phyloP scores from a whole-genome alignment of 2,329 filamentous ascomycete genomes.

The Metarhizium brunneum region DNA sequence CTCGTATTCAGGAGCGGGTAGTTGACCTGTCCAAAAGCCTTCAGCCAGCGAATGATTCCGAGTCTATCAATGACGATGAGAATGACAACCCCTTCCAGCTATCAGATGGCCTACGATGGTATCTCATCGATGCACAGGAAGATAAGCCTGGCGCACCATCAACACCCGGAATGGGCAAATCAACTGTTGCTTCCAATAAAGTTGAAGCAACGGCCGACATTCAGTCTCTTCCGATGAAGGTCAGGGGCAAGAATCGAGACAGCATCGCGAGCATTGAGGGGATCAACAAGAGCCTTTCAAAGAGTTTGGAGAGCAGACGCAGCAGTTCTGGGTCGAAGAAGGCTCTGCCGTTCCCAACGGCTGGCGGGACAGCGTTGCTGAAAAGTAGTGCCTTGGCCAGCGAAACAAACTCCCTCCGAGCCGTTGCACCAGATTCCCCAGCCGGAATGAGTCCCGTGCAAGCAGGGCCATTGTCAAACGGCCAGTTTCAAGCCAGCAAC shows the following conservation, averaged over 20 bases:
- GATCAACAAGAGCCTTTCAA: constrained; percentile 70
- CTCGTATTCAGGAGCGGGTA: constrained; percentile 82
- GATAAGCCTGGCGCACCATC: constrained; percentile 86
- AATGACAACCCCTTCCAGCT: constrained; percentile 97
- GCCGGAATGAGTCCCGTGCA: constrained; percentile 31
- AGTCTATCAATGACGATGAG: constrained; percentile 53
- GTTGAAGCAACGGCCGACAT: constrained; percentile 78
- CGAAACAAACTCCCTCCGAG: constrained; percentile 50
- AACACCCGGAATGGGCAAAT: constrained; percentile 87
- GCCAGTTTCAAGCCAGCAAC: constrained; percentile 12
- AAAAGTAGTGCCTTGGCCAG: constrained; percentile 46
- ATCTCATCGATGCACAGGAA: constrained; percentile 85
- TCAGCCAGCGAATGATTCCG: constrained; percentile 37
- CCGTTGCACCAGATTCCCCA: constrained; percentile 33
- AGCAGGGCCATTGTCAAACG: constrained; percentile 15
- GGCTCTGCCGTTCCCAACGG: constrained; percentile 47
- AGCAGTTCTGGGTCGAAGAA: constrained; percentile 83
- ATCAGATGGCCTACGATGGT: constrained; percentile 92
- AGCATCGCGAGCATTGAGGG: constrained; percentile 54
- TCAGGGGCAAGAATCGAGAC: constrained; percentile 35
- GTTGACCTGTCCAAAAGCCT: constrained; percentile 83
- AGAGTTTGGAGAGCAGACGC: constrained; percentile 82
- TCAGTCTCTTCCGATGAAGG: constrained; percentile 37
- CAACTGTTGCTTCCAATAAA: constrained; percentile 78
- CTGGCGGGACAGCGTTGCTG: constrained; percentile 28